phyloP scores from a whole-genome alignment of 805 yeast species.

The Blastobotrys robertii region DNA sequence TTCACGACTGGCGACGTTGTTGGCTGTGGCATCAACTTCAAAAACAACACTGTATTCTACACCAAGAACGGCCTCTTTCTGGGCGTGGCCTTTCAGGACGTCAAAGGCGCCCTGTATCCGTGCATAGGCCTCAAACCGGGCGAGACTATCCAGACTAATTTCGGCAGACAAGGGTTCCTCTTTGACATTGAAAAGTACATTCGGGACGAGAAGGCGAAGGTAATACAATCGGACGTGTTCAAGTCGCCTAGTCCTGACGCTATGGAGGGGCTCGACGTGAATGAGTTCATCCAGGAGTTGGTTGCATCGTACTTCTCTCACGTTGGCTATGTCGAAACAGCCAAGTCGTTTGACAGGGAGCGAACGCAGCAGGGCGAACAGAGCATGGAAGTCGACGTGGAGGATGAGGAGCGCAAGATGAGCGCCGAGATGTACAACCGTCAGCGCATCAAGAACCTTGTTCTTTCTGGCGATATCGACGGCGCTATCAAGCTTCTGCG shows the following conservation, averaged over 20 bases:
- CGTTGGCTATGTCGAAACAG: conserved; percentile 47
- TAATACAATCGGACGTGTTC: conserved; percentile 11
- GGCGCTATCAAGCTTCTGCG: conserved; percentile 33
- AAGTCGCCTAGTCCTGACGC: conserved; percentile 4
- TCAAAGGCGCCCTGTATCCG: conserved; percentile 39
- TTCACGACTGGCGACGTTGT: conserved; percentile 54
- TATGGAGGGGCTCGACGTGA: conserved; percentile 2
- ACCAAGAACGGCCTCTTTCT: conserved; percentile 71
- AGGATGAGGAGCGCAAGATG: conserved; percentile 18
- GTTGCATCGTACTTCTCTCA: conserved; percentile 45
- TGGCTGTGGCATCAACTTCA: conserved; percentile 77
- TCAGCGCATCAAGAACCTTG: conserved; percentile 35
- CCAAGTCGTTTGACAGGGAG: conserved; percentile 43
- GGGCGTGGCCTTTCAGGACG: conserved; percentile 44
- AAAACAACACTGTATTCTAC: conserved; percentile 52
- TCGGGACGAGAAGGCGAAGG: conserved; percentile 32
- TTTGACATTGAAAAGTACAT: conserved; percentile 53
- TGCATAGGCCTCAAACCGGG: conserved; percentile 37
- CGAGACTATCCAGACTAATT: conserved; percentile 40
- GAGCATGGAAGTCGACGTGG: conserved; percentile 9
- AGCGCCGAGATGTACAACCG: conserved; percentile 33
- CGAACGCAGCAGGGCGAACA: conserved; percentile 24
- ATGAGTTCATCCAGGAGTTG: conserved; percentile 25
- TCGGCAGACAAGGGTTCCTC: conserved; percentile 40
- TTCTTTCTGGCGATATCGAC: conserved; percentile 38